These are phyloP conservation scores for Graphiopsis chlorocephala DNA, from an alignment of 2,329 filamentous ascomycete genomes.

Conservation along the genomic window DNA sequence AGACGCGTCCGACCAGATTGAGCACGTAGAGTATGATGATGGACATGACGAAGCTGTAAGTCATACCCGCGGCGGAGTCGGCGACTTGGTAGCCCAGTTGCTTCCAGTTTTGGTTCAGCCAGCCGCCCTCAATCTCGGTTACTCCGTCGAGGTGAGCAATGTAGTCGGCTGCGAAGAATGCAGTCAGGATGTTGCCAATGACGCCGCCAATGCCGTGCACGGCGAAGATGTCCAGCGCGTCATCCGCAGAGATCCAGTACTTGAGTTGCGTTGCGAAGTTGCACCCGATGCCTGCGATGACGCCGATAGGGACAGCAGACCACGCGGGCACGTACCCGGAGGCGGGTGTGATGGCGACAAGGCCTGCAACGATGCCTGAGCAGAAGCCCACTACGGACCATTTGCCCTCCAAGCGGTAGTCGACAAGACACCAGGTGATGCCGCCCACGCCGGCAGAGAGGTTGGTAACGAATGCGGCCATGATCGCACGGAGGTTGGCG, in stretches of 20 bases:
- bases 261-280: conserved; percentile 93
- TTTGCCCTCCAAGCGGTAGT: conserved; percentile 84
- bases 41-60: conserved; percentile 75
- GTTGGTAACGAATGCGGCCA: conserved; percentile 85
- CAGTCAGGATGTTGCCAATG: conserved; percentile 75
- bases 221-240: conserved; percentile 85
- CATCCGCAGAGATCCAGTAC: conserved; percentile 76
- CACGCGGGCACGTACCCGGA: conserved; percentile 83
- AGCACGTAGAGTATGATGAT: conserved; percentile 64
- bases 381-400: conserved; percentile 94
- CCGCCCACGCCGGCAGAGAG: conserved; percentile 79
- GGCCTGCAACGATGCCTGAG: conserved; percentile 80
- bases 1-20: conserved; percentile 69
- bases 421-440: conserved; percentile 84
- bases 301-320: conserved; percentile 76
- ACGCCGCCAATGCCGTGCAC: conserved; percentile 76
- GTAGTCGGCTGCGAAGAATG: conserved; percentile 80
- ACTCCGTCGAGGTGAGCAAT: conserved; percentile 76
- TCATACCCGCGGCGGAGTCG: conserved; percentile 71
- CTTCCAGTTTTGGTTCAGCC: conserved; percentile 79
- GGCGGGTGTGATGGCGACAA: conserved; percentile 85
- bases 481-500: conserved; percentile 79
- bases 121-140: conserved; percentile 68
- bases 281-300: conserved; percentile 72
- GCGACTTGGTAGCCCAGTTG: conserved; percentile 82